phyloP scores from a whole-genome alignment of 1,139 yeast species.

The Scheffersomyces stambukii region DNA sequence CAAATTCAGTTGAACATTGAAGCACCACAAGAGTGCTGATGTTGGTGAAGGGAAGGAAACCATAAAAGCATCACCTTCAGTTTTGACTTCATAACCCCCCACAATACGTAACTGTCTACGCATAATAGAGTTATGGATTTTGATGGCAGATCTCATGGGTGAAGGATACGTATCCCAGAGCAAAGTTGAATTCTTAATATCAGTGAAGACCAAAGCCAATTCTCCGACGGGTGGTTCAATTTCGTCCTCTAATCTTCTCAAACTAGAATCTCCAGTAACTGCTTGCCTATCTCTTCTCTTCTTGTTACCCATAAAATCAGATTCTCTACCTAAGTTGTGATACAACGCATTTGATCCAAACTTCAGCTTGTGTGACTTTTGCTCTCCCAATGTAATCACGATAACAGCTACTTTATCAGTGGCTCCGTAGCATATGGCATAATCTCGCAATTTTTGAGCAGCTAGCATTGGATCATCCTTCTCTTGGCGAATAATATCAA shows the following conservation, averaged over 20 bases:
- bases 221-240: conserved; percentile 95
- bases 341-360: conserved; percentile 33
- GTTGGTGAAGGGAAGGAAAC: conserved; percentile 96
- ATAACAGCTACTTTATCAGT: conserved; percentile 78
- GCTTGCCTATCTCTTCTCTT: conserved; percentile 52
- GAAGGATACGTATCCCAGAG: conserved; percentile 92
- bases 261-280: conserved; percentile 68
- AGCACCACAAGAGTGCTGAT: conserved; percentile 90
- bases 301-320: conserved; percentile 39
- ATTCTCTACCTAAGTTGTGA: conserved; percentile 38
- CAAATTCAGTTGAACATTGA: conserved; percentile 84
- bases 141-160: conserved; percentile 96
- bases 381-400: conserved; percentile 63
- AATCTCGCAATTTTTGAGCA: conserved; percentile 89
- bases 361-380: conserved; percentile 22
- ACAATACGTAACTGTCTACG: conserved; percentile 86
- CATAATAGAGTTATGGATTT: conserved; percentile 91
- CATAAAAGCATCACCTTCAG: conserved; percentile 99
- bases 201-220: conserved; percentile 93
- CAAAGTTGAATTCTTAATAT: conserved; percentile 89
- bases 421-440: conserved; percentile 91
- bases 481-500: conserved; percentile 83
- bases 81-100: conserved; percentile 97
- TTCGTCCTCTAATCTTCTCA: conserved; percentile 85
- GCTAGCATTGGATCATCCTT: conserved; percentile 85